Conservation (phyloP, 2,329 filamentous ascomycete genomes). For the Clonostachys byssicola region DNA sequence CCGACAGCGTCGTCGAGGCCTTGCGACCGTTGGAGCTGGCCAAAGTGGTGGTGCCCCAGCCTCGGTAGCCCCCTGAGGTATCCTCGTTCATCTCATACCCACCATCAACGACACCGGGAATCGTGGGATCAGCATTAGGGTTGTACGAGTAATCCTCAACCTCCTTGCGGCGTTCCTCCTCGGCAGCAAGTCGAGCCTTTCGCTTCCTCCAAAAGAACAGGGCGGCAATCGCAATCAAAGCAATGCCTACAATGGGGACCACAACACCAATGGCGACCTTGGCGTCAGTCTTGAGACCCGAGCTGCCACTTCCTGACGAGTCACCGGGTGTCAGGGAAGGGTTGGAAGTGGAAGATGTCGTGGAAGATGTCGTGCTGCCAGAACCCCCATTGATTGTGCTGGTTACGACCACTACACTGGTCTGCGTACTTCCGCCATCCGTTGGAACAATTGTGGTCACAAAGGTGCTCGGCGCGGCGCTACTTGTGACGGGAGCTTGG, state of each 20-base stretch:
- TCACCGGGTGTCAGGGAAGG: conserved; percentile 19
- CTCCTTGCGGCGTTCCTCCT: conserved; percentile 89
- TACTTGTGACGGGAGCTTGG: neutral
- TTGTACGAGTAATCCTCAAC: conserved; percentile 98
- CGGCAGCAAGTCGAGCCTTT: conserved; percentile 77
- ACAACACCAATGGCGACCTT: conserved; percentile 92
- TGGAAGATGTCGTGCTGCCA: neutral
- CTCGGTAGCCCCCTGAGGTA: conserved; percentile 76
- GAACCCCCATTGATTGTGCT: neutral
- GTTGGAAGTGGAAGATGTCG: conserved; percentile 13
- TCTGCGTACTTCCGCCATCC: conserved; percentile 1
- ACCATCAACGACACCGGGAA: conserved; percentile 45
- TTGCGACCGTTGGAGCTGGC: conserved; percentile 71
- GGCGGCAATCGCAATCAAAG: conserved; percentile 69
- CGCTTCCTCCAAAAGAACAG: conserved; percentile 86
- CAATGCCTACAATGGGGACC: conserved; percentile 85
- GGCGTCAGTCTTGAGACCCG: conserved; percentile 54
- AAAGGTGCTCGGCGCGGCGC: neutral
- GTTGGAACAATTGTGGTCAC: neutral
- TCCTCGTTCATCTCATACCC: conserved; percentile 77
- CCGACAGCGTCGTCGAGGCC: conserved; percentile 84
- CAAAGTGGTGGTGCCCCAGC: conserved; percentile 81
- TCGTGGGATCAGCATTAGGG: conserved; percentile 88
- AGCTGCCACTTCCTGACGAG: conserved; percentile 16
- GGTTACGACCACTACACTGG: conserved; percentile 4